Evolutionary conservation across 2,329 filamentous ascomycete species (phyloP).

Genomic region (Geosmithia flava): DNA sequence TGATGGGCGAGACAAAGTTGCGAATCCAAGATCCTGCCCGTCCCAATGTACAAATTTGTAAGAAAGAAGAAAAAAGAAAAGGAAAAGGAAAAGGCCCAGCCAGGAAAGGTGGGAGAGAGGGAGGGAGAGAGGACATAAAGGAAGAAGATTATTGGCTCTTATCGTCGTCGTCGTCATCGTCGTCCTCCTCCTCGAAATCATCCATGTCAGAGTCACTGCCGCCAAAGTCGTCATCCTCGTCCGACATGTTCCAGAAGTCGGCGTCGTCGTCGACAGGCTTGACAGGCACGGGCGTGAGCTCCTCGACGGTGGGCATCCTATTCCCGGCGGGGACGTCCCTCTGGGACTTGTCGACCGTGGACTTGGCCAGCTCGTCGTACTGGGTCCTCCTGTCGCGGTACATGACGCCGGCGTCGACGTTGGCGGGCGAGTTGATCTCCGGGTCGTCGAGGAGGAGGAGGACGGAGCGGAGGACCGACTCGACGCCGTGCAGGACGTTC

Average conservation of each 20-base stretch:
- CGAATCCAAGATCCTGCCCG: not conserved
- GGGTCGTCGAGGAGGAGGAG: slow-evolving; percentile 87
- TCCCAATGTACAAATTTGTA: not conserved
- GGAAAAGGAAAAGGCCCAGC: no score
- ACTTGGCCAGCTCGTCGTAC: slow-evolving; percentile 59
- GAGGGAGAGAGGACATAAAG: no score
- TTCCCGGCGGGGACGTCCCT: slow-evolving; percentile 69
- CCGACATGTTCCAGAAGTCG: slow-evolving; percentile 72
- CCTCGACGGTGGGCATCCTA: slow-evolving; percentile 65
- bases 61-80: no score
- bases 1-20: not conserved
- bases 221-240: slow-evolving; percentile 66
- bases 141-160: slow-evolving; percentile 8
- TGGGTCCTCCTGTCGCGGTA: slow-evolving; percentile 59
- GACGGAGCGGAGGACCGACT: slow-evolving; percentile 88
- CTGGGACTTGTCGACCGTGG: slow-evolving; percentile 62
- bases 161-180: slow-evolving; percentile 41
- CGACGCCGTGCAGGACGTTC: slow-evolving; percentile 87
- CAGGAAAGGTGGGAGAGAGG: no score
- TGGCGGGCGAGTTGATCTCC: slow-evolving; percentile 85
- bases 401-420: slow-evolving; percentile 83
- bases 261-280: slow-evolving; percentile 54
- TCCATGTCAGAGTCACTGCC: slow-evolving; percentile 58
- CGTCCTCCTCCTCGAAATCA: slow-evolving; percentile 46
- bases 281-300: slow-evolving; percentile 48